Percentiles rank a stretch among this genome's conserved stretches.
phyloP scores from a whole-genome alignment of 352 stramenopile genomes.

The Thalassiosira delicatula region DNA sequence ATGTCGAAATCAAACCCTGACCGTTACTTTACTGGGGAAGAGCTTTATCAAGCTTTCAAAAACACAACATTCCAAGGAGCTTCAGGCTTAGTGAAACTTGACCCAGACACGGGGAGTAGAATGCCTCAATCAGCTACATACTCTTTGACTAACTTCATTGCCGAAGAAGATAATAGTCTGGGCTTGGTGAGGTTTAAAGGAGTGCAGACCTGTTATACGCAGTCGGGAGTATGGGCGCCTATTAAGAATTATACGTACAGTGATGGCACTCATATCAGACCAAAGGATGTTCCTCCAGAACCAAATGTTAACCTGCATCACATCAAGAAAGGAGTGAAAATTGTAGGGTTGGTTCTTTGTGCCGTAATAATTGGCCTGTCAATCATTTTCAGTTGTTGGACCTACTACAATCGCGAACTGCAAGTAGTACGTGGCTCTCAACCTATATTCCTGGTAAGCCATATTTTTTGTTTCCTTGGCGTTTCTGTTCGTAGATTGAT shows the following conservation, averaged over 20 bases:
- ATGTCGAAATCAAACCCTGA: neutral
- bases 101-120: constrained; percentile 63
- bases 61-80: constrained; percentile 58
- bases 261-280: constrained; percentile 48
- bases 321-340: constrained; percentile 19
- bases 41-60: constrained; percentile 50
- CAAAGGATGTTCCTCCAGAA: constrained; percentile 27
- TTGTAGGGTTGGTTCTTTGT: constrained; percentile 38
- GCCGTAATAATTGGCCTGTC: constrained; percentile 16
- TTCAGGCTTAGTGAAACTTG: constrained; percentile 54
- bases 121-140: constrained; percentile 49
- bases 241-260: constrained; percentile 63
- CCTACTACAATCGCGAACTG: constrained; percentile 18
- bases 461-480: too few species aligned
- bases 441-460: constrained; percentile 51
- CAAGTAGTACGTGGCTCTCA: constrained; percentile 39
- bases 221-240: constrained; percentile 55
- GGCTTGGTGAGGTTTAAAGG: constrained; percentile 30
- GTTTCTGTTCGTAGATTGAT: too few species aligned
- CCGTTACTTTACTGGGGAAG: constrained; percentile 51
- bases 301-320: constrained; percentile 48
- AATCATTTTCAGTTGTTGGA: constrained; percentile 34
- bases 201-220: constrained; percentile 38
- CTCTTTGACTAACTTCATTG: constrained; percentile 57
- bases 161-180: constrained; percentile 24